A percentile compares a stretch with the other conserved stretches of the same genome.
phyloP scores from a whole-genome alignment of 306 rosid genomes.

The Prunus padus region DNA sequence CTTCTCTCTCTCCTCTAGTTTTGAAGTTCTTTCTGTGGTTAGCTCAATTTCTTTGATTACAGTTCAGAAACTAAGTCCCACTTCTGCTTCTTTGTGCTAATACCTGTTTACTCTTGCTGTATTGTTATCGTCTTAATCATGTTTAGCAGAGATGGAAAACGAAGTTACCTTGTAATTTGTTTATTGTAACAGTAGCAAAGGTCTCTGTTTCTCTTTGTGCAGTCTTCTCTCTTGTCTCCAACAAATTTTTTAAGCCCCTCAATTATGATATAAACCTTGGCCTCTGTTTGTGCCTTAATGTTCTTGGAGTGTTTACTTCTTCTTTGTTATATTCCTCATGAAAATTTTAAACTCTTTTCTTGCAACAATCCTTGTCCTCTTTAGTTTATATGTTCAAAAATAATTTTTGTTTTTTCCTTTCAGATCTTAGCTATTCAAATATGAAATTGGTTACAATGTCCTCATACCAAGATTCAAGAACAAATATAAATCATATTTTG shows the following conservation, averaged over 20 bases:
- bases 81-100: slow-evolving; percentile 9
- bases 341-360: not conserved
- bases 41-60: slow-evolving; percentile 1
- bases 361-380: not conserved
- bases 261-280: not conserved
- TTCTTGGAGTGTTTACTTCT: not conserved
- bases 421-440: not conserved
- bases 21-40: slow-evolving; percentile 16
- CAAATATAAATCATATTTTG: not conserved
- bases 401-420: not conserved
- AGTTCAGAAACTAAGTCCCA: not conserved
- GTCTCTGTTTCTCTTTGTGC: slow-evolving; percentile 13
- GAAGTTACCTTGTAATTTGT: slow-evolving; percentile 16
- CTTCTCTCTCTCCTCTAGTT: slow-evolving; percentile 11
- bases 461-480: not conserved
- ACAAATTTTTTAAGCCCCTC: not conserved
- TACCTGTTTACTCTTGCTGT: slow-evolving; percentile 30
- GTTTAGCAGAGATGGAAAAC: slow-evolving; percentile 39
- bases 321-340: not conserved
- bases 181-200: slow-evolving; percentile 30
- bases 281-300: not conserved
- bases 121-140: slow-evolving; percentile 22
- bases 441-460: not conserved
- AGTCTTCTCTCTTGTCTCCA: not conserved
- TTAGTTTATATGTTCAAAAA: not conserved